Evolutionary conservation across 805 yeast species (phyloP).

Genomic region (Cyberlindnera mycetangii): DNA sequence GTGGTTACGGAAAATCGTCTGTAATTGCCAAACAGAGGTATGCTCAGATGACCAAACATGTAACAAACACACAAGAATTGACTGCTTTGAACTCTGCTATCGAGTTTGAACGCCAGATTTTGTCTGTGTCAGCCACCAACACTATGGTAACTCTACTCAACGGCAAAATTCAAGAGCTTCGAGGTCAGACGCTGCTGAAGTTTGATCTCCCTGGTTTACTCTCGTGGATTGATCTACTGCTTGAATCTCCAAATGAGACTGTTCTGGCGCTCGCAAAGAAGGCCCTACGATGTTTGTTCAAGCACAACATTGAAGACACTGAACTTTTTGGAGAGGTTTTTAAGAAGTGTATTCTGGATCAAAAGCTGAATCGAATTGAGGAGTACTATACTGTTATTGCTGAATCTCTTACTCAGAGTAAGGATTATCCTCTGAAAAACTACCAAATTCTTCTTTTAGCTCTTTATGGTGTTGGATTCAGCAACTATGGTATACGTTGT

Average conservation of each 20-base stretch:
- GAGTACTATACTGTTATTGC: conserved; percentile 72
- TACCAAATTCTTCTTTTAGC: conserved; percentile 74
- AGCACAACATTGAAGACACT: conserved; percentile 51
- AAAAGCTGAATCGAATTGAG: conserved; percentile 50
- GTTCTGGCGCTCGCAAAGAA: conserved; percentile 60
- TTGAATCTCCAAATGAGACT: conserved; percentile 54
- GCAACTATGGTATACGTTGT: conserved; percentile 60
- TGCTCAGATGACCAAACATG: conserved; percentile 46
- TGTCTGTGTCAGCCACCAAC: conserved; percentile 70
- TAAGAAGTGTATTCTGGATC: conserved; percentile 65
- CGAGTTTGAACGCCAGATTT: conserved; percentile 71
- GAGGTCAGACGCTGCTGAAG: conserved; percentile 53
- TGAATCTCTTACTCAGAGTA: conserved; percentile 53
- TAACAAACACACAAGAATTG: conserved; percentile 33
- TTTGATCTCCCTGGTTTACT: conserved; percentile 69
- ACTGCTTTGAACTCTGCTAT: conserved; percentile 66
- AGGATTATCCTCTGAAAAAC: conserved; percentile 46
- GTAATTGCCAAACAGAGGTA: conserved; percentile 66
- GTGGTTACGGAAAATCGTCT: conserved; percentile 76
- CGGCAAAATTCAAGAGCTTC: conserved; percentile 59
- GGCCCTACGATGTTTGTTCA: conserved; percentile 69
- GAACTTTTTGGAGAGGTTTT: conserved; percentile 58
- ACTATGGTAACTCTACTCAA: conserved; percentile 82
- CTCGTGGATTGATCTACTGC: conserved; percentile 77
- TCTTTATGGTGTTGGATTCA: conserved; percentile 75